Evolutionary conservation across 1,139 yeast species (phyloP), one percentile per base, ranked within the genome.

Genomic region (Magnusiomyces suaveolens): DNA sequence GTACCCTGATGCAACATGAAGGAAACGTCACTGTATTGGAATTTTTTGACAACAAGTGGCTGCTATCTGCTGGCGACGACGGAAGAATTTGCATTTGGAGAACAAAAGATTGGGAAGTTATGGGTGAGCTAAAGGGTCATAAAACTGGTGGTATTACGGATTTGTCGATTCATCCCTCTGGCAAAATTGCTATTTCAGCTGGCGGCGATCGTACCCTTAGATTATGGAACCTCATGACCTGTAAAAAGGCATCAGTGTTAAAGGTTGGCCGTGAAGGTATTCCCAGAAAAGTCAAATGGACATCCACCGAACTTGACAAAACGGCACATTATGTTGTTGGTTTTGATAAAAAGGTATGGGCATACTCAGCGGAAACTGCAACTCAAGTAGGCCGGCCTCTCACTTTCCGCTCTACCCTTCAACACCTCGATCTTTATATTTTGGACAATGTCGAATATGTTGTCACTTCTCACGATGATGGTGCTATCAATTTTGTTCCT

Each of bases 211-310:
- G 79, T 59, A 85, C 95, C 10, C 77, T 94, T 43, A 76, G 94
- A 64, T 75, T 92, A 59, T 92, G 98, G 98, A 92, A 92, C 67
- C 75, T 94, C 62, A 89, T 92, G 97, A 90, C 97, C 2, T 95
- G 89, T n/a, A 87, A 87, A 66, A 90, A 89, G 71, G 97, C 98
- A 4, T 90, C 96, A 1, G 76, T 81, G 10, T 73, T 89, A 67
- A 88, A 85, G 64, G 75, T 92, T 54, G 83, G 79, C 64, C 85
- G 83, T 68, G 60, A 54, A 21, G 43, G 43, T 16, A 59, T 56
- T 23, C 66, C 72, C 0, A 54, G 66, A 38, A 69, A 66, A 52
- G 72, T 71, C 20, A 56, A 58, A 23, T 73, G 75, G 72, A 57
- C 73, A 2, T 47, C 50, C 3, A 12, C 4, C 12, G 41, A 47